These are phyloP conservation scores for Paramecium bursaria DNA, from an alignment of 73 alveolate genomes.

Conservation along the genomic window DNA sequence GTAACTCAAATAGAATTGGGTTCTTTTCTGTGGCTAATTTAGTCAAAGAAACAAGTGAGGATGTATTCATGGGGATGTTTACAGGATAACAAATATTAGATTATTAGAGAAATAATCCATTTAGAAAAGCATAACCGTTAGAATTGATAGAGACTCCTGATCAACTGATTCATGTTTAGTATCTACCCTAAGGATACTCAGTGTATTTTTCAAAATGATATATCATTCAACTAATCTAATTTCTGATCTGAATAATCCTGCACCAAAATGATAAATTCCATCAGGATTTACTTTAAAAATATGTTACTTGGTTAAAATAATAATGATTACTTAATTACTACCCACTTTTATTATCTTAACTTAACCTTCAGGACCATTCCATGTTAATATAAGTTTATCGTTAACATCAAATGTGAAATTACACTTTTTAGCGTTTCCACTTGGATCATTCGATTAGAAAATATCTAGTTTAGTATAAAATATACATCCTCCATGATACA, in stretches of 20 bases:
- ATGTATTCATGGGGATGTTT: constrained; percentile 37
- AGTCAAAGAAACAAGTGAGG: constrained; percentile 29
- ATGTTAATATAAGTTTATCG: background rate
- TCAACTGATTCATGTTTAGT: no score
- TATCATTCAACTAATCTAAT: constrained; percentile 38
- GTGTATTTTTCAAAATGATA: no score
- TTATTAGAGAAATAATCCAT: no score
- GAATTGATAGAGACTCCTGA: no score
- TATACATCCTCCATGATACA: constrained; percentile 56
- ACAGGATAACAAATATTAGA: no score
- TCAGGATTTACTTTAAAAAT: constrained; percentile 42
- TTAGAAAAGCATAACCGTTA: no score
- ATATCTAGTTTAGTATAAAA: constrained; percentile 1
- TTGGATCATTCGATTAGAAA: constrained; percentile 28
- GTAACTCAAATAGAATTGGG: constrained; percentile 45
- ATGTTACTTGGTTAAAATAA: background rate
- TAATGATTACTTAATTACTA: constrained; percentile 15
- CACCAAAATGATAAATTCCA: constrained; percentile 49
- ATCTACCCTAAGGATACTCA: no score
- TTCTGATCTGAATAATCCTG: constrained; percentile 30
- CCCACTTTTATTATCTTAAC: constrained; percentile 42
- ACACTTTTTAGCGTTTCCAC: background rate
- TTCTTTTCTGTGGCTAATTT: constrained; percentile 17
- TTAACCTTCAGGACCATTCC: constrained; percentile 51
- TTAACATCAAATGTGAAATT: constrained; percentile 17